Base-by-base conservation (phyloP, 139 green algal genomes). In the Coelastrella sp. region DNA sequence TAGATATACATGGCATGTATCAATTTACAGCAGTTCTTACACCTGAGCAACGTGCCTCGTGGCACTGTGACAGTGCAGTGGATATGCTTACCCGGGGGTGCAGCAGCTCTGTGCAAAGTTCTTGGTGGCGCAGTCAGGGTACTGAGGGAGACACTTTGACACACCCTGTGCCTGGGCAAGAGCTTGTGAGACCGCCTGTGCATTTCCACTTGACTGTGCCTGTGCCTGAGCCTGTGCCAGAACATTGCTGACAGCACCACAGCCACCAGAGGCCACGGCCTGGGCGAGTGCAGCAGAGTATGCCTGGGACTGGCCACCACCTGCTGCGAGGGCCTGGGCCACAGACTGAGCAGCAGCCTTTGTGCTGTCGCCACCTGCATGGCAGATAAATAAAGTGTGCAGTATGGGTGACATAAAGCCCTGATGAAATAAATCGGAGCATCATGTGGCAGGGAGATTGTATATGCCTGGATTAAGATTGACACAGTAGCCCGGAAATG, bases 201-300 rank as follows among this genome's bases (percentile, higher is more conserved):
- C 78, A 58, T 78, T 82, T 17, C 91, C 91, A 4, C 66, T 22
- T 14, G 68, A 68, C 35, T 89, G 57, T 6, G 91, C 85, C n/a
- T 9, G 7, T 4, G 91, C 88, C 84, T 93, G 56, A 3, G 91
- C 91, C 63, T 89, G 76, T 0, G 91, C 91, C 10, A 93, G 84
- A 7, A 91, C 70, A n/a, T 92, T 86, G 66, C 6, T 78, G 7
- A 93, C 83, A 4, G 91, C 57, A 24, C 88, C 78, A 84, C 91
- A 93, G 79, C 91, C 91, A 6, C 80, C 75, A 11, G 75, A 59
- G 6, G 88, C 84, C 0, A 87, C 78, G 10, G 91, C 91, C 56
- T 86, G 59, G 7, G 89, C 85, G 7, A 92, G 74, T 0, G 91
- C 91, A 9, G 89, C 60, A 8, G 91, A 68, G 66, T 88, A 86